Evolutionary conservation across 306 rosid genomes (phyloP).

Genomic region (Herpetospermum pedunculosum): DNA sequence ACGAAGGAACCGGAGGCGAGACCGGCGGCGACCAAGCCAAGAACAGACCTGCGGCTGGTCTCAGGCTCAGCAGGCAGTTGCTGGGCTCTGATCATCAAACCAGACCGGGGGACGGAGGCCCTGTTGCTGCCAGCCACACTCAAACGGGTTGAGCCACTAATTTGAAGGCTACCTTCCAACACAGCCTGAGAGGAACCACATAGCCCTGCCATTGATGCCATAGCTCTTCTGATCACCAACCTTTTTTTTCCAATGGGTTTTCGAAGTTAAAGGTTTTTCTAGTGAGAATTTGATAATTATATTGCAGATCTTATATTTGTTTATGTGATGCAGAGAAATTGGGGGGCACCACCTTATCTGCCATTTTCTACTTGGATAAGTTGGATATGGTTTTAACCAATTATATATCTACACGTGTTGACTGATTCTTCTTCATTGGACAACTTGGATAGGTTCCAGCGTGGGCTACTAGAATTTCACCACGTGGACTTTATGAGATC

Average conservation of each 20-base stretch:
- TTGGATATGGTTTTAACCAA: slow-evolving; percentile 46
- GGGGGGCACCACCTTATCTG: slow-evolving; percentile 46
- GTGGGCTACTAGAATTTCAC: slow-evolving; percentile 14
- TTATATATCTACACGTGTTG: background rate
- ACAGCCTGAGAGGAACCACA: slow-evolving; percentile 66
- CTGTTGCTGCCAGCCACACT: slow-evolving; percentile 19
- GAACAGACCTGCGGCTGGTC: slow-evolving; percentile 56
- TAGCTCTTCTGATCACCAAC: slow-evolving; percentile 16
- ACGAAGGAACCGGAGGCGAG: slow-evolving; percentile 72
- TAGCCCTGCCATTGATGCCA: slow-evolving; percentile 87
- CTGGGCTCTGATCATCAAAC: slow-evolving; percentile 50
- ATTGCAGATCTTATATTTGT: slow-evolving; percentile 12
- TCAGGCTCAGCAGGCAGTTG: slow-evolving; percentile 38
- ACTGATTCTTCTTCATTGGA: background rate
- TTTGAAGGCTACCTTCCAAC: slow-evolving; percentile 59
- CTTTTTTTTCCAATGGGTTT: background rate
- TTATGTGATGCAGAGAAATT: slow-evolving; percentile 39
- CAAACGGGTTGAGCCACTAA: slow-evolving; percentile 51
- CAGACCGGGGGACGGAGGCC: slow-evolving; percentile 20
- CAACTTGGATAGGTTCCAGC: slow-evolving; percentile 54
- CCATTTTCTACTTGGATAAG: slow-evolving; percentile 55
- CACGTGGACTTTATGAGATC: slow-evolving; percentile 34
- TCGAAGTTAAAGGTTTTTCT: background rate
- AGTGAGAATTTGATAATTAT: background rate
- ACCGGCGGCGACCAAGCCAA: slow-evolving; percentile 78